Base-by-base conservation (phyloP, 768 basidiomycete genomes). In the Hirschioporus abietinus region DNA sequence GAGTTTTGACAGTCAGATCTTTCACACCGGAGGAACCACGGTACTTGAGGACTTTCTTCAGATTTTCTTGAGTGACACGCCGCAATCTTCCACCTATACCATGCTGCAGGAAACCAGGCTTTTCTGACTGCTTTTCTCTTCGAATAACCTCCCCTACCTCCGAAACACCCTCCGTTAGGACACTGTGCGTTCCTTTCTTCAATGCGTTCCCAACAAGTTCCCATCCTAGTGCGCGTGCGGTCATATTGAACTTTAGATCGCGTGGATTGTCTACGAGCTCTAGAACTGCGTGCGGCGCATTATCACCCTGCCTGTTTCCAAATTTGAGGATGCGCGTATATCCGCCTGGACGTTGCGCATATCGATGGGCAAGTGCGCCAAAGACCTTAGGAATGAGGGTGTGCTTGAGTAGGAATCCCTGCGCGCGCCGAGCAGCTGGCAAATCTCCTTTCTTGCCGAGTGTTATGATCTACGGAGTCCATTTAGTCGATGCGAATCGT, bases 311-410 rank as follows among this genome's bases (percentile, higher is more conserved):
- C 6, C 96, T 87, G 75, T 90, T 86, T n/a, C 96, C 96, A 69
- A 88, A 92, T 75, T 90, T 93, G 76, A 94, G 89, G 68, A 99
- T 89, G 25, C 97, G 89, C 6, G 96, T 99, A 80, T 98, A 99
- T 9, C 97, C 97, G 0, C 97, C 97, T 1, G 89, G 89, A 2
- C 97, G 86, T 18, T 81, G 71, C 0, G 86, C 82, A 76, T 98
- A 99, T 60, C 97, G 90, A 69, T 85, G 73, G 0, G 94, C 87
- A 65, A 96, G 88, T 1, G 87, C 84, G 10, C 82, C 82, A 75
- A 97, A 96, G 23, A 99, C 80, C 74, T 93, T 96, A n/a, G 90
- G 86, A 26, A 95, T 77, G 52, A 92, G 80, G 36, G 77, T 76
- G 30, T 86, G 85, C 70, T 88, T 86, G 69, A 96, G 84, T 27